Evolutionary conservation across 257 asterid genomes (phyloP), one percentile per base, ranked within the genome.

Genomic region (Misopates orontium): DNA sequence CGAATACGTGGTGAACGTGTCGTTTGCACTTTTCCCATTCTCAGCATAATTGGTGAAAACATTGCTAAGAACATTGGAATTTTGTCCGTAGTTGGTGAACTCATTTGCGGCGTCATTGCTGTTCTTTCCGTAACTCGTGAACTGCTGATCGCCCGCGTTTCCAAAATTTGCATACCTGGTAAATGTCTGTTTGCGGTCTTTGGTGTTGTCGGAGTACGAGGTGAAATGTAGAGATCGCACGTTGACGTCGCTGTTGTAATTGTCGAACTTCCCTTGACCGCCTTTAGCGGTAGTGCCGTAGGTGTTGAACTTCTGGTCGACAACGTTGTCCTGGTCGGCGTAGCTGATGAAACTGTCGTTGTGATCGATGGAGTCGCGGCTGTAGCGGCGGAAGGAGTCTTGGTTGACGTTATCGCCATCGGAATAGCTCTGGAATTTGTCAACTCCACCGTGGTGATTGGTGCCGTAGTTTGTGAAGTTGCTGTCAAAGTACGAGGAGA

Each of bases 391-490:
- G 88, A 92, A 92, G 6, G 83, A 28, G 67, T 85, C 79, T 55
- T 70, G 32, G 10, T 77, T 60, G 60, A 81, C 25, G 19, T 84
- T 82, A 5, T 72, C 74, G n/a, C 45, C 58, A 3, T 80, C 86
- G 28, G 92, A 76, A 70, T 92, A 92, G 57, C 75, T 76, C 47
- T 68, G 65, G 84, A 93, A 93, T 0, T 76, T 53, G 57, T 93
- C 95, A 0, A 14, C 23, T 15, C 90, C 95, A 3, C 93, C 95
- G 68, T 62, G 58, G 16, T 68, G 73, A 9, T 58, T 57, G 40
- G 81, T 69, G 70, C 96, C 98, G 75, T 87, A 93, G 73, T 85
- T 85, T 66, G 94, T 84, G 84, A 92, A 92, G 67, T 89, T 92
- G 63, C 57, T 60, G 63, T 36, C 12, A 1, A 11, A 0, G 66